Percentiles rank a stretch among this genome's conserved stretches.
These are phyloP conservation scores for Torrubiellomyces zombiae DNA, from an alignment of 2,329 filamentous ascomycete species.

Conservation along the genomic window DNA sequence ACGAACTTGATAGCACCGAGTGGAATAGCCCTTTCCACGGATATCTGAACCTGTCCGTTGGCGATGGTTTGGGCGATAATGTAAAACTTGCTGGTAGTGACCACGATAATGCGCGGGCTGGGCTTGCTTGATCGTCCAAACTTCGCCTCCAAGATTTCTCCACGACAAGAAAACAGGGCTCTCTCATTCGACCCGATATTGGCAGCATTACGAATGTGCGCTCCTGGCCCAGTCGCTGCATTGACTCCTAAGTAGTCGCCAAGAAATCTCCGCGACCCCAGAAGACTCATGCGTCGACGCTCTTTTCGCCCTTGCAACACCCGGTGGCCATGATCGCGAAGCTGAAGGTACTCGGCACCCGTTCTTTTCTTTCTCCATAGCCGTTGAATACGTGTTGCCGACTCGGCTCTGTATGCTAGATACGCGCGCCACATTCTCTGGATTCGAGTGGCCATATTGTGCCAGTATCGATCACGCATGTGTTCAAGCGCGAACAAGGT, in stretches of 20 bases:
- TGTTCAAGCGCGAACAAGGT: constrained; percentile 92
- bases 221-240: constrained; percentile 61
- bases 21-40: constrained; percentile 65
- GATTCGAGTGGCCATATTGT: constrained; percentile 97
- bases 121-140: constrained; percentile 93
- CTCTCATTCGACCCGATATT: constrained; percentile 57
- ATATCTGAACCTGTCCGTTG: constrained; percentile 67
- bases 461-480: constrained; percentile 97
- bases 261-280: constrained; percentile 82
- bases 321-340: constrained; percentile 75
- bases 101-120: constrained; percentile 65
- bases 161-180: constrained; percentile 77
- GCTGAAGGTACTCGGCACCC: constrained; percentile 72
- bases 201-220: constrained; percentile 61
- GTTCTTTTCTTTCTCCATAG: constrained; percentile 92
- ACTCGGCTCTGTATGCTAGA: constrained; percentile 79
- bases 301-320: constrained; percentile 78
- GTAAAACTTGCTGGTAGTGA: constrained; percentile 79
- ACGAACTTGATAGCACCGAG: constrained; percentile 82
- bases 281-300: constrained; percentile 72
- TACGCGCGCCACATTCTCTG: constrained; percentile 97
- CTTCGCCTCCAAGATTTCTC: constrained; percentile 80
- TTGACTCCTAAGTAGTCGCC: constrained; percentile 89
- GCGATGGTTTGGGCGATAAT: constrained; percentile 71
- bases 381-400: constrained; percentile 81